phyloP scores from a whole-genome alignment of 164 flowering plant species.

The Dillenia suffruticosa region DNA sequence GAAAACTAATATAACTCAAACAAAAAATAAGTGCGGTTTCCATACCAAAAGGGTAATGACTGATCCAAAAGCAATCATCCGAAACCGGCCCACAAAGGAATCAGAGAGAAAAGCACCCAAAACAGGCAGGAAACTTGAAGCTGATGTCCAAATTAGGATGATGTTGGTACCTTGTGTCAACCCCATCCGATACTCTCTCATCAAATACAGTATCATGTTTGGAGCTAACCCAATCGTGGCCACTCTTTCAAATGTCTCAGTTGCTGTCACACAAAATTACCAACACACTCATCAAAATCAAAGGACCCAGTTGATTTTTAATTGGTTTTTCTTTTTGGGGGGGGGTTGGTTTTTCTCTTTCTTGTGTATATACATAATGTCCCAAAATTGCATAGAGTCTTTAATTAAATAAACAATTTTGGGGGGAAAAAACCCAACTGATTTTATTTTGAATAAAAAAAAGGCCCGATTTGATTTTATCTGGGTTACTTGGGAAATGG shows the following conservation, averaged over 20 bases:
- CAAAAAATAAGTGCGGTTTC: no score
- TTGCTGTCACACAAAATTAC: constrained; percentile 15
- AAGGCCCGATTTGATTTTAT: background rate
- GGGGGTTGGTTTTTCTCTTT: no score
- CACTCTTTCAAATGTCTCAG: constrained; percentile 28
- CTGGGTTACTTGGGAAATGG: no score
- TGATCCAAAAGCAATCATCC: constrained; percentile 27
- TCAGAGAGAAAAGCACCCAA: constrained; percentile 34
- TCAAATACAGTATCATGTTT: constrained; percentile 41
- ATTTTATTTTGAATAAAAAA: background rate
- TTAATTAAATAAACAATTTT: no score
- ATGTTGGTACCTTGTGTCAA: constrained; percentile 11
- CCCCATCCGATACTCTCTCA: constrained; percentile 20
- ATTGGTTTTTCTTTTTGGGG: no score
- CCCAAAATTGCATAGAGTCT: no score
- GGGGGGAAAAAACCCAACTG: no score
- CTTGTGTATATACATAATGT: no score
- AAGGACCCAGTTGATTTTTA: no score
- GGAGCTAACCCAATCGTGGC: constrained; percentile 28
- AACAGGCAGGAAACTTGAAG: constrained; percentile 22
- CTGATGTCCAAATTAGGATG: constrained; percentile 25
- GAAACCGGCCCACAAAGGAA: constrained; percentile 25
- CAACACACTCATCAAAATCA: background rate
- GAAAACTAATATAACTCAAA: no score
- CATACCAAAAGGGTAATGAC: constrained; percentile 27